Base-by-base conservation (phyloP, 225 moss, liverwort and hornwort genomes). In the Antitrichia curtipendula region DNA sequence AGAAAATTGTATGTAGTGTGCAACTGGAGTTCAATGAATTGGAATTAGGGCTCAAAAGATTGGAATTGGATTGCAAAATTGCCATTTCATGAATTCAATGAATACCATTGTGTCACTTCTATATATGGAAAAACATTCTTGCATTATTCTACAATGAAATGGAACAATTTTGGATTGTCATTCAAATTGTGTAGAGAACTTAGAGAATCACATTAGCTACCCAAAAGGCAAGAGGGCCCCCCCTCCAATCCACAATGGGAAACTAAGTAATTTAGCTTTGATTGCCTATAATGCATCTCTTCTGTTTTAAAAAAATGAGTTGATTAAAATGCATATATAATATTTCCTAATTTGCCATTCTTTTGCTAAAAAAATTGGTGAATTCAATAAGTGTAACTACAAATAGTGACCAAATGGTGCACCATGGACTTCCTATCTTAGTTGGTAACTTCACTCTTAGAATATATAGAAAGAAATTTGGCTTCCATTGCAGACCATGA, bases 221-320 rank as follows among this genome's bases (percentile, higher is more conserved):
- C 3, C 0, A 31, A 7, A 71, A 29, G 7, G 31, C 31, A 73
- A 18, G 12, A 31, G 12, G 31, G 0, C 7, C 49, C 12, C 5
- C 11, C 4, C 2, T 49, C 0, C 0, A 7, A 1, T 32, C 0
- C 0, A 12, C 4, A 49, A 74, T 49, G 4, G 31, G 1, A 52
- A 34, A 13, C 47, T 75, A 52, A 13, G 1, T 6, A 75, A 52
- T 34, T 34, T 21, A 34, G 2, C 4, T 50, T 50, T 75, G 50
- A 32, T 1, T 0, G 0, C 3, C 17, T 13, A 4, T 7, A 21
- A 7, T 32, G 1, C 13, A 74, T 73, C 13, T 6, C 0, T 10
- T 47, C n/a, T n/a, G n/a, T 17, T 7, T 19, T 32, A 6, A 1
- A 19, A 49, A 32, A 20, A 32, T 11, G 20, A 74, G 0, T 32